A percentile compares a stretch with the other conserved stretches of the same genome.
Evolutionary conservation across 2,329 filamentous ascomycete species (phyloP).

Genomic region (Aspergillus calidoustus): DNA sequence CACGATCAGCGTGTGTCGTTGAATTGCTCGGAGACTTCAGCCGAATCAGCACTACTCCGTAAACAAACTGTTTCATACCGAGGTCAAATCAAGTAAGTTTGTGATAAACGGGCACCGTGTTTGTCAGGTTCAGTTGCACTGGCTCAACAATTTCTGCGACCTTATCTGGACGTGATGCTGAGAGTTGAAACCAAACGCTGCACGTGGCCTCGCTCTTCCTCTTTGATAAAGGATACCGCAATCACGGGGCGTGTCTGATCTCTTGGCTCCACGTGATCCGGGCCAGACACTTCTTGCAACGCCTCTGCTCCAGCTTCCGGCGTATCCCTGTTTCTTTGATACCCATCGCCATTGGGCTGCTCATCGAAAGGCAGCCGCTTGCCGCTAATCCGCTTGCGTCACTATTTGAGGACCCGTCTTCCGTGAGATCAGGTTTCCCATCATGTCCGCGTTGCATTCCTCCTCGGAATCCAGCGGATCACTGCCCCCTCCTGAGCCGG

Average conservation of each 20-base stretch:
- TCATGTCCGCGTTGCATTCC: constrained; percentile 40
- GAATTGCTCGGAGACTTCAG: neutral
- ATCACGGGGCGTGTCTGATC: neutral
- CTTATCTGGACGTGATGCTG: neutral
- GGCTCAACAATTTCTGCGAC: neutral
- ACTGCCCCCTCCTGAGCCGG: constrained; percentile 18
- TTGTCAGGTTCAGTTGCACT: neutral
- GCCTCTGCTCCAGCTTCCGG: neutral
- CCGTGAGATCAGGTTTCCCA: neutral
- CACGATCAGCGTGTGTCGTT: neutral
- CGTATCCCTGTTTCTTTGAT: neutral
- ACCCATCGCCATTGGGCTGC: neutral
- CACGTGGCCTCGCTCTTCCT: neutral
- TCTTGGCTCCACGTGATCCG: neutral
- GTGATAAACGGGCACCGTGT: neutral
- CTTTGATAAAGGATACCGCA: neutral
- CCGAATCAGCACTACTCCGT: neutral
- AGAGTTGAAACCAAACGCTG: neutral
- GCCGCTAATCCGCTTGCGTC: constrained; percentile 1
- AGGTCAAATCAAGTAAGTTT: neutral
- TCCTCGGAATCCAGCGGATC: constrained; percentile 31
- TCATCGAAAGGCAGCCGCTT: neutral
- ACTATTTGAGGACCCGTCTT: neutral
- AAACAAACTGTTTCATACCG: neutral
- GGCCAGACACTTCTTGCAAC: neutral